phyloP scores from a whole-genome alignment of 495 filamentous ascomycete species.

The Wilcoxina mikolae region DNA sequence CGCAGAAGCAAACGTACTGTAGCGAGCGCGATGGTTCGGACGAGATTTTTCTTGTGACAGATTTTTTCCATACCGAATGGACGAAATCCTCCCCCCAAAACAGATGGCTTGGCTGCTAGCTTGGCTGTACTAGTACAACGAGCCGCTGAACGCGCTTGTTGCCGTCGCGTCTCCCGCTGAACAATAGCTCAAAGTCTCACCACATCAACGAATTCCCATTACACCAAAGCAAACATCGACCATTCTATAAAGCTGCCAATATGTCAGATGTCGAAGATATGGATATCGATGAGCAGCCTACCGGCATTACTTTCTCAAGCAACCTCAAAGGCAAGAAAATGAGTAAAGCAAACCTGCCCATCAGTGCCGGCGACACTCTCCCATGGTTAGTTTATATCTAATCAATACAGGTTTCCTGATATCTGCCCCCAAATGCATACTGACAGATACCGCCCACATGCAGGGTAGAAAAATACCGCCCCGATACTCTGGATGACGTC shows the following conservation, averaged over 20 bases:
- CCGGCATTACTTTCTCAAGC: conserved; percentile 45
- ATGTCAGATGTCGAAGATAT: conserved; percentile 94
- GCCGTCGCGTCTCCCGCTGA: background rate
- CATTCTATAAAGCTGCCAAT: background rate
- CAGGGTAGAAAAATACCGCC: conserved; percentile 99
- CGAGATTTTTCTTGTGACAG: too few relatives aligned
- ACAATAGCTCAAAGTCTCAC: background rate
- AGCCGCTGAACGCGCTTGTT: too few relatives aligned
- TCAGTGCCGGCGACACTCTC: conserved; percentile 84
- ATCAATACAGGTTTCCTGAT: too few relatives aligned
- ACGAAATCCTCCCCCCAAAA: too few relatives aligned
- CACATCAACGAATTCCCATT: background rate
- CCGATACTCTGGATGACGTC: conserved; percentile 74
- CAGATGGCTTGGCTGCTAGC: too few relatives aligned
- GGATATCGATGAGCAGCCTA: conserved; percentile 48
- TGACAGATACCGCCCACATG: background rate
- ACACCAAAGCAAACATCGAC: background rate
- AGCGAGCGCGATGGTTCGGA: too few relatives aligned
- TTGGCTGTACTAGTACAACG: too few relatives aligned
- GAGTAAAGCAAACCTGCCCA: conserved; percentile 77
- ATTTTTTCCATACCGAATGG: too few relatives aligned
- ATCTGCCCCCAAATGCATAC: conserved; percentile 7
- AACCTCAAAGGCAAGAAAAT: conserved; percentile 67
- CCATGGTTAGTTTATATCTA: conserved; percentile 54
- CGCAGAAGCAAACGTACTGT: too few relatives aligned